Conservation (phyloP, 257 asterid genomes). For the Nicotiana noctiflora region DNA sequence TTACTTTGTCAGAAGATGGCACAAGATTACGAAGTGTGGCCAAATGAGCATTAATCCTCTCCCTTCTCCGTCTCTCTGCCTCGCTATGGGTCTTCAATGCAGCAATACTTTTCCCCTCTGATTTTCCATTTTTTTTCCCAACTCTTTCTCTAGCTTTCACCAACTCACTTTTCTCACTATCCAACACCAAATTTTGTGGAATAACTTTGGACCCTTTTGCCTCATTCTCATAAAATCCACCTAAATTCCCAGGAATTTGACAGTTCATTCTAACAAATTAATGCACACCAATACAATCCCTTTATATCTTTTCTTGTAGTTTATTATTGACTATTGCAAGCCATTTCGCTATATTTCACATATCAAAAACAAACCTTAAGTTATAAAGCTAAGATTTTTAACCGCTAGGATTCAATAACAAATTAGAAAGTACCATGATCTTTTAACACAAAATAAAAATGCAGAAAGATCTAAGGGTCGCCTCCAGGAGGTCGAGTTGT, state of each 20-base stretch:
- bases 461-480: slow-evolving; percentile 44
- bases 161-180: slow-evolving; percentile 46
- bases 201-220: slow-evolving; percentile 25
- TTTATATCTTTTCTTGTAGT: neutral
- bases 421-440: neutral
- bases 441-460: neutral
- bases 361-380: slow-evolving; percentile 2
- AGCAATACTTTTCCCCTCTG: slow-evolving; percentile 47
- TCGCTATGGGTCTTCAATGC: slow-evolving; percentile 90
- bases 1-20: slow-evolving; percentile 65
- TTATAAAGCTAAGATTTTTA: neutral
- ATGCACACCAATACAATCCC: neutral
- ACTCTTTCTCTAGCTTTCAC: slow-evolving; percentile 39
- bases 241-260: slow-evolving; percentile 15
- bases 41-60: slow-evolving; percentile 73
- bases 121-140: slow-evolving; percentile 32
- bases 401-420: neutral
- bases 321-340: neutral
- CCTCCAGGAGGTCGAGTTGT: slow-evolving; percentile 91
- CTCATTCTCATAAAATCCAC: slow-evolving; percentile 20
- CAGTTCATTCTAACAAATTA: slow-evolving; percentile 21
- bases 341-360: neutral
- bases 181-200: slow-evolving; percentile 40
- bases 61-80: slow-evolving; percentile 85
- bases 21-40: slow-evolving; percentile 60